Evolutionary conservation across 208 protist genomes (phyloP), one percentile per base, ranked within the genome.

Genomic region (Wallacemonas sp.): DNA sequence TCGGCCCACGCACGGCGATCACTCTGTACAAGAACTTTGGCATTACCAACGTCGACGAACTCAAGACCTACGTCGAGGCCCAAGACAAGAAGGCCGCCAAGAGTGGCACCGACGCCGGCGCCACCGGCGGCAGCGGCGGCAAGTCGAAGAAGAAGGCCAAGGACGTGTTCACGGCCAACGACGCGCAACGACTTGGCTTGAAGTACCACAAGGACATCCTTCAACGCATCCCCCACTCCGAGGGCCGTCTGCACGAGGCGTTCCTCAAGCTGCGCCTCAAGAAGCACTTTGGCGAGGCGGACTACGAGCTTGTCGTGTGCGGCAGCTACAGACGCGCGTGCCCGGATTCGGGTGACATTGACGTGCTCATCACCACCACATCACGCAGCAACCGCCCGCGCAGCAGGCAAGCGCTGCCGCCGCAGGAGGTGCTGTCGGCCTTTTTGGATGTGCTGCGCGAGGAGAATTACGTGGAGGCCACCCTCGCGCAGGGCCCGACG

Each of bases 1-100:
- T 97, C 44, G 92, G 92, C n/a, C 89, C 92, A 2, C 85, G 89
- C 54, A 94, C 86, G 7, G 89, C 86, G 16, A 69, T 91, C 11
- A 52, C 67, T n/a, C 81, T 84, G 39, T 92, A 84, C 67, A 92
- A 91, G 62, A 81, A 82, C 33, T 79, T 88, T 61, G 65, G 74
- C 61, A 82, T 94, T 36, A 80, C 74, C 20, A 84, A 77, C 20
- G 86, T 94, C 0, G 76, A 69, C 65, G 77, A 92, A 74, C 72
- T 94, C 31, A 76, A 82, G 32, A 61, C 78, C 39, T 82, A 84
- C 61, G 42, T 73, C 2, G 74, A 78, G 48, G 67, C 67, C 38
- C 54, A 39, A n/a, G 76, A 82, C 61, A 76, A 72, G 64, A 50
- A 55, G 7, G 68, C 61, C 10, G 18, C 26, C 44, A 25, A 16